Conservation (phyloP, 2,329 filamentous ascomycete species). For the Zymoseptoria ardabiliae region DNA sequence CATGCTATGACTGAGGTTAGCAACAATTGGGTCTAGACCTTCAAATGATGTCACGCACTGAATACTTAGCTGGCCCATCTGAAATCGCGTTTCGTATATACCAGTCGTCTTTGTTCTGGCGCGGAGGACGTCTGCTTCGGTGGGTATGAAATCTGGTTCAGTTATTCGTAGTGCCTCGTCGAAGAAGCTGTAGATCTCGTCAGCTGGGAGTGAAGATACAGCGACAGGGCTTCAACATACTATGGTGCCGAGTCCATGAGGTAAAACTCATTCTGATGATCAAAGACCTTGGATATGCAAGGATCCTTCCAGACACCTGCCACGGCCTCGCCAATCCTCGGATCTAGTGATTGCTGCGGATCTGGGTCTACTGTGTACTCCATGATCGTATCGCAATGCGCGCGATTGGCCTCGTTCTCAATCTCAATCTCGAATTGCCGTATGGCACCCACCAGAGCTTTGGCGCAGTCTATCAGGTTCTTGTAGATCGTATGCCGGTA, state of each 20-base stretch:
- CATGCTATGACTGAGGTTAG: slow-evolving; percentile 58
- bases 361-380: slow-evolving; percentile 88
- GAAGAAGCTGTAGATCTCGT: slow-evolving; percentile 65
- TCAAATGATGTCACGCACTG: slow-evolving; percentile 58
- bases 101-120: slow-evolving; percentile 97
- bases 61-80: slow-evolving; percentile 97
- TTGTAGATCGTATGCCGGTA: slow-evolving; percentile 98
- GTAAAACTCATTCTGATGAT: slow-evolving; percentile 96
- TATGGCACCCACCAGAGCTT: slow-evolving; percentile 85
- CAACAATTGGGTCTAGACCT: not conserved
- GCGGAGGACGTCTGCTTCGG: slow-evolving; percentile 88
- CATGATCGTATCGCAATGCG: slow-evolving; percentile 70
- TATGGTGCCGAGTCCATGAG: slow-evolving; percentile 99
- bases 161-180: slow-evolving; percentile 84
- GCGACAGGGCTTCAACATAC: slow-evolving; percentile 40
- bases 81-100: slow-evolving; percentile 97
- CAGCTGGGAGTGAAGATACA: slow-evolving; percentile 8
- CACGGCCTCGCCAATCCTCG: slow-evolving; percentile 73
- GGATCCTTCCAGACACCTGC: slow-evolving; percentile 86
- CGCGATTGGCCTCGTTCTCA: slow-evolving; percentile 61
- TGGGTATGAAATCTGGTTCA: slow-evolving; percentile 76
- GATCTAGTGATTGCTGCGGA: slow-evolving; percentile 75
- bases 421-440: slow-evolving; percentile 83
- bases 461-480: slow-evolving; percentile 94
- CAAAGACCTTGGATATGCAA: slow-evolving; percentile 72